Percentiles rank a stretch among this genome's conserved stretches.
phyloP scores from a whole-genome alignment of 108 stramenopile species.

The Cyclotella baltica region DNA sequence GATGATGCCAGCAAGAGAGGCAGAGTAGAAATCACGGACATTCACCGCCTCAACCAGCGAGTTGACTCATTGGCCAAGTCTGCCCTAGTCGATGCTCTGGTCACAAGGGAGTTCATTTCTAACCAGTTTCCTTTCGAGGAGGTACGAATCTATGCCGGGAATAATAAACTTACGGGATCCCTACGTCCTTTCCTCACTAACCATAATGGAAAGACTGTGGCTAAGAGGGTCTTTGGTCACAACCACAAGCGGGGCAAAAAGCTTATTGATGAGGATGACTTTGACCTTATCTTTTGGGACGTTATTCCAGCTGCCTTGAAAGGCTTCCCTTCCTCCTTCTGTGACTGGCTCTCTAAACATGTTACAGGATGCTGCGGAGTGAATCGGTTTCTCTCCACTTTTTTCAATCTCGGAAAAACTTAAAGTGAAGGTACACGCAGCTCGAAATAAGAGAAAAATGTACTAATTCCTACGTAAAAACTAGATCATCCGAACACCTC shows the following conservation, averaged over 20 bases:
- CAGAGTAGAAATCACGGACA: background rate
- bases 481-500: no score
- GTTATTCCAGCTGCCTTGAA: background rate
- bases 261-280: background rate
- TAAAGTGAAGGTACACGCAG: no score
- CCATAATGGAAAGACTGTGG: no score
- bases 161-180: no score
- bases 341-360: slow-evolving; percentile 1
- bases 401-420: no score
- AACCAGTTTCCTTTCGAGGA: background rate
- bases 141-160: background rate
- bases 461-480: no score
- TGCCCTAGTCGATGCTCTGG: background rate
- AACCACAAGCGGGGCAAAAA: background rate
- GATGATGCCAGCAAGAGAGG: no score
- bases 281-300: background rate
- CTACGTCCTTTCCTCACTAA: no score
- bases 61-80: background rate
- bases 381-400: background rate
- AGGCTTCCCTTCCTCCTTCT: background rate
- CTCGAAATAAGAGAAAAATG: no score
- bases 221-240: no score
- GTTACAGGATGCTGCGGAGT: background rate
- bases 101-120: background rate
- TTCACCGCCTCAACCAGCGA: background rate